Evolutionary conservation across 2,329 filamentous ascomycete genomes (phyloP).

Genomic region (Colletotrichum aenigma): DNA sequence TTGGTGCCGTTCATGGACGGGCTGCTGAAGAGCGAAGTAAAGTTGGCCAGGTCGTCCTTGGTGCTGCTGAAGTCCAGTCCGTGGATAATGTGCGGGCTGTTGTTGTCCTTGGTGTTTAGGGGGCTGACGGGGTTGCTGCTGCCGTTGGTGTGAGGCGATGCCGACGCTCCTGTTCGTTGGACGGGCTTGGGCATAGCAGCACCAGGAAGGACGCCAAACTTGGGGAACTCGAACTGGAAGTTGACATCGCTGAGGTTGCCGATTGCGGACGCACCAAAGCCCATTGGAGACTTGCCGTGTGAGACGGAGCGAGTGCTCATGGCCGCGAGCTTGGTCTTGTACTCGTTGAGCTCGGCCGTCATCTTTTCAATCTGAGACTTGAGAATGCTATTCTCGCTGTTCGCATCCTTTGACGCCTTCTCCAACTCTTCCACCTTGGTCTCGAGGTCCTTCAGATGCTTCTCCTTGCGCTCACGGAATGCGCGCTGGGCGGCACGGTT

Average conservation of each 20-base stretch:
- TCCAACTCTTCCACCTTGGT: conserved; percentile 77
- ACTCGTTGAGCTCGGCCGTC: conserved; percentile 84
- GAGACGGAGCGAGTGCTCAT: conserved; percentile 37
- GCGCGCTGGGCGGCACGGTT: conserved; percentile 92
- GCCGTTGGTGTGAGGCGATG: conserved; percentile 21
- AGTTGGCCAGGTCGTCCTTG: conserved; percentile 58
- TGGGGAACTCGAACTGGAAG: conserved; percentile 96
- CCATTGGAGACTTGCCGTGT: conserved; percentile 41
- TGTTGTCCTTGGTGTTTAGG: conserved; percentile 32
- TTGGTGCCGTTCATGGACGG: conserved; percentile 50
- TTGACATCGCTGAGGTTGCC: conserved; percentile 74
- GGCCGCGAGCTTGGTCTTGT: conserved; percentile 82
- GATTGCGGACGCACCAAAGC: conserved; percentile 52
- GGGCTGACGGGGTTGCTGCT: conserved; percentile 39
- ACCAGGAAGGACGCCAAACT: conserved; percentile 78
- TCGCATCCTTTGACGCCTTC: conserved; percentile 81
- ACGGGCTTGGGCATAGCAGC: conserved; percentile 32
- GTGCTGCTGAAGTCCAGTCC: conserved; percentile 23
- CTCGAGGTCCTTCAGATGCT: conserved; percentile 85
- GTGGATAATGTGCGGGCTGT: conserved; percentile 35
- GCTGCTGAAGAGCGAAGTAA: conserved; percentile 61
- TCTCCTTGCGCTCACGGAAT: conserved; percentile 94
- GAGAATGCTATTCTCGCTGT: conserved; percentile 83
- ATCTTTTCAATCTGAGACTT: conserved; percentile 89
- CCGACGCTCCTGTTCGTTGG: background rate